Percentiles rank a stretch among this genome's conserved stretches.
phyloP scores from a whole-genome alignment of 2,329 filamentous ascomycete genomes.

The Chrysoporthe puriensis region DNA sequence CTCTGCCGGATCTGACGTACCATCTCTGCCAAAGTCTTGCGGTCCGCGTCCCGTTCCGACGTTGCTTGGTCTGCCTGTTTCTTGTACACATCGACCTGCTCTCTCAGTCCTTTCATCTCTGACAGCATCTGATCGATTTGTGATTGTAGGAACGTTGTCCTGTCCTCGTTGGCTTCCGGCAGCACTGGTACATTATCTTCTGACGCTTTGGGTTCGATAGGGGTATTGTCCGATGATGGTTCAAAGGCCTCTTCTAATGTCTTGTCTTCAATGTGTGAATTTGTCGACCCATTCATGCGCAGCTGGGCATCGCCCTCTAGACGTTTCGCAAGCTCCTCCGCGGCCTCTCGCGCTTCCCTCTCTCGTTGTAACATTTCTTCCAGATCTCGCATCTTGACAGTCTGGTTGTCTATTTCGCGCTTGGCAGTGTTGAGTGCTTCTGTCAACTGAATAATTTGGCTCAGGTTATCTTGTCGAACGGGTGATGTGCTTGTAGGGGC shows the following conservation, averaged over 20 bases:
- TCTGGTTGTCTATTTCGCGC: constrained; percentile 85
- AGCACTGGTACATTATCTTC: constrained; percentile 36
- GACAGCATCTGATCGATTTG: constrained; percentile 76
- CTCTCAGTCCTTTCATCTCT: constrained; percentile 81
- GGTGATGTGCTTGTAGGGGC: constrained; percentile 58
- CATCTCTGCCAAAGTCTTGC: constrained; percentile 84
- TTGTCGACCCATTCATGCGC: constrained; percentile 44
- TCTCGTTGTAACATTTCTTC: constrained; percentile 81
- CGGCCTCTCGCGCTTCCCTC: constrained; percentile 77
- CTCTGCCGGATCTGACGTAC: constrained; percentile 73
- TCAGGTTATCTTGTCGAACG: constrained; percentile 61
- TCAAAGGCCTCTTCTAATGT: constrained; percentile 53
- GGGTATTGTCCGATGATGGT: constrained; percentile 42
- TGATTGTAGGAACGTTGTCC: constrained; percentile 55
- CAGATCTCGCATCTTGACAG: constrained; percentile 76
- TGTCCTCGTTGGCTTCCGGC: constrained; percentile 18
- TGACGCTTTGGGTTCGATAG: not conserved
- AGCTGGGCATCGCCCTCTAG: constrained; percentile 60
- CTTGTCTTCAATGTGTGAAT: constrained; percentile 42
- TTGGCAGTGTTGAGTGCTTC: constrained; percentile 84
- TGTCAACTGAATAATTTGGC: constrained; percentile 81
- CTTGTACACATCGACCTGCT: constrained; percentile 78
- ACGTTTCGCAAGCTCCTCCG: constrained; percentile 78
- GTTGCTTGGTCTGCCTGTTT: constrained; percentile 81
- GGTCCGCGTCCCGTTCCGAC: constrained; percentile 70